phyloP scores from a whole-genome alignment of 2,329 filamentous ascomycete species.

The Thelonectria blattea region DNA sequence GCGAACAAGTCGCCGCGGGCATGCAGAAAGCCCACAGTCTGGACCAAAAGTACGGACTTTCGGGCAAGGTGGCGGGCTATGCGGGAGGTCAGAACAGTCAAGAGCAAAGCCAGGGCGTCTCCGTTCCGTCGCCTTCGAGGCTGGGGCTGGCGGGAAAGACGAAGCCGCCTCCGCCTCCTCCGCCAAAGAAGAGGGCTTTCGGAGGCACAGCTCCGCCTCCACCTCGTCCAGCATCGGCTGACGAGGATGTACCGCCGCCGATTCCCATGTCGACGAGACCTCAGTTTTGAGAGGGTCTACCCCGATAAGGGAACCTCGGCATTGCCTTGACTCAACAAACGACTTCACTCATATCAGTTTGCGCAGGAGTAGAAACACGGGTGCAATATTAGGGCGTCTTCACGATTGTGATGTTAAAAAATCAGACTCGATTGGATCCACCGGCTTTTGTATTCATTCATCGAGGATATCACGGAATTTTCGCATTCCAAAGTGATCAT shows the following conservation, averaged over 20 bases:
- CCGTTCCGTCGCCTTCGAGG: slow-evolving; percentile 20
- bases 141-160: slow-evolving; percentile 51
- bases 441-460: slow-evolving; percentile 32
- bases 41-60: slow-evolving; percentile 67
- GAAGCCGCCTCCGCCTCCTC: slow-evolving; percentile 59
- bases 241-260: slow-evolving; percentile 53
- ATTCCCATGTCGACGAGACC: slow-evolving; percentile 60
- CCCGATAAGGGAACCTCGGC: neutral
- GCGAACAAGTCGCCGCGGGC: slow-evolving; percentile 69
- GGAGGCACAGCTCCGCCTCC: slow-evolving; percentile 23
- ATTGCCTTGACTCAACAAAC: neutral
- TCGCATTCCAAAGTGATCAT: slow-evolving; percentile 31
- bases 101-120: slow-evolving; percentile 15
- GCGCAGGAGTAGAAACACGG: neutral
- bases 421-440: slow-evolving; percentile 24
- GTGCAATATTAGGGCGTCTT: neutral
- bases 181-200: slow-evolving; percentile 59
- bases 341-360: neutral
- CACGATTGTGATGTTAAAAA: neutral
- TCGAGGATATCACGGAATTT: slow-evolving; percentile 30
- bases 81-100: slow-evolving; percentile 30
- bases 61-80: slow-evolving; percentile 45
- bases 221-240: slow-evolving; percentile 17
- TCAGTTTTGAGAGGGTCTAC: slow-evolving; percentile 44
- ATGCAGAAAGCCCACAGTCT: slow-evolving; percentile 61